phyloP scores from a whole-genome alignment of 352 stramenopile genomes.

The Pythium dissimile region DNA sequence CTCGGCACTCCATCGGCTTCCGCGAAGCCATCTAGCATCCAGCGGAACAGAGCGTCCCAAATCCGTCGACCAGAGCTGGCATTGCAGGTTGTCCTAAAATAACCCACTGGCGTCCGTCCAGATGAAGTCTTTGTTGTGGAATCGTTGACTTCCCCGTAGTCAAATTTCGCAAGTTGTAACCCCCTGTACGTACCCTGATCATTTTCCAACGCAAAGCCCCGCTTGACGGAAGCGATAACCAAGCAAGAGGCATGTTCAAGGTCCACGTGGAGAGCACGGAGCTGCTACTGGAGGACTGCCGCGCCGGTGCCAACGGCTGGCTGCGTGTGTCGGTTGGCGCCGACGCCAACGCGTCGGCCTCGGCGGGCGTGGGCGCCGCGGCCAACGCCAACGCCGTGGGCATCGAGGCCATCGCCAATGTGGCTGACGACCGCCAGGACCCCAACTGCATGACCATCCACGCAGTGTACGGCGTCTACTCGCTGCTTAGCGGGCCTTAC shows the following conservation, averaged over 20 bases:
- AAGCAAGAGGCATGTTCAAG: slow-evolving; percentile 69
- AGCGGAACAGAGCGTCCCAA: too few relatives aligned
- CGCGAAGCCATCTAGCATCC: too few relatives aligned
- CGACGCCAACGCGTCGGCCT: not conserved
- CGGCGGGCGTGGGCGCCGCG: not conserved
- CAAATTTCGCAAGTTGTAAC: not conserved
- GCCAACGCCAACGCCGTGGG: slow-evolving; percentile 27
- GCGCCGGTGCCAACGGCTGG: slow-evolving; percentile 57
- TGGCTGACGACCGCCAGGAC: slow-evolving; percentile 36
- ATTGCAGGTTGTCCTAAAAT: too few relatives aligned
- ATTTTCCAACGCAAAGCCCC: not conserved
- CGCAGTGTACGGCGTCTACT: slow-evolving; percentile 65
- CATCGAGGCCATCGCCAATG: slow-evolving; percentile 42
- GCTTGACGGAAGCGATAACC: too few relatives aligned
- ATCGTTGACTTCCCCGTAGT: slow-evolving; percentile 1
- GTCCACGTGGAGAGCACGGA: slow-evolving; percentile 65
- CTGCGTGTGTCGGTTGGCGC: slow-evolving; percentile 25
- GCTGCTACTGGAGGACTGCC: slow-evolving; percentile 80
- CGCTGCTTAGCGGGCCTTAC: slow-evolving; percentile 51
- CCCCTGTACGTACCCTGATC: not conserved
- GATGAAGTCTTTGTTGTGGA: too few relatives aligned
- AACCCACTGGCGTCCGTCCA: too few relatives aligned
- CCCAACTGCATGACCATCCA: slow-evolving; percentile 34
- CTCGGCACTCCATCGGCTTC: too few relatives aligned
- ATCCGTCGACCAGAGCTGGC: too few relatives aligned